phyloP scores from a whole-genome alignment of 306 rosid genomes.

The Delonix regia region DNA sequence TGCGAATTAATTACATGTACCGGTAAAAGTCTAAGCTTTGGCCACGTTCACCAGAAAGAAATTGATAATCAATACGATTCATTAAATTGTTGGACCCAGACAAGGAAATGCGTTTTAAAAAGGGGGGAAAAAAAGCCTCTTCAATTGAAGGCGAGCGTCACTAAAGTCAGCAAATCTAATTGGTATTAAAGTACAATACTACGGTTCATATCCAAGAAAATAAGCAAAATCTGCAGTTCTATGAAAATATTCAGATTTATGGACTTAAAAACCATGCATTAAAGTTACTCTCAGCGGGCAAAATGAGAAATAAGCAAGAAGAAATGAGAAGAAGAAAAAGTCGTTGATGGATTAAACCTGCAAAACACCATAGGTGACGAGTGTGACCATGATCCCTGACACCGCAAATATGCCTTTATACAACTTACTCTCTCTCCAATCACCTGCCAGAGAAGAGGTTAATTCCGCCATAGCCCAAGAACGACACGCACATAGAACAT shows the following conservation, averaged over 20 bases:
- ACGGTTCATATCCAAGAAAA: not conserved
- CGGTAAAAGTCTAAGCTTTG: not conserved
- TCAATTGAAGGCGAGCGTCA: not conserved
- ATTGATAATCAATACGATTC: not conserved
- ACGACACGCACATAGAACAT: slow-evolving; percentile 18
- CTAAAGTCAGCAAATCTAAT: not conserved
- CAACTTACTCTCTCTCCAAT: slow-evolving; percentile 48
- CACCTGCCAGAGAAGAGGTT: slow-evolving; percentile 28
- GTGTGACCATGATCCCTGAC: slow-evolving; percentile 87
- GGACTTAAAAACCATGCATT: not conserved
- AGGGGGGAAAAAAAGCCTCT: not conserved
- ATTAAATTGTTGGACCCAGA: not conserved
- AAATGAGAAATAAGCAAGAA: not conserved
- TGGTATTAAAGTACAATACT: not conserved
- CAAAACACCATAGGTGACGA: slow-evolving; percentile 89
- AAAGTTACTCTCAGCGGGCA: no score
- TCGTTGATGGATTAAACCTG: slow-evolving; percentile 54
- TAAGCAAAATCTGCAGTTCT: slow-evolving; percentile 15
- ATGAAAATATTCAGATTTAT: not conserved
- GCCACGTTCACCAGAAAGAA: not conserved
- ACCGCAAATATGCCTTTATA: slow-evolving; percentile 77
- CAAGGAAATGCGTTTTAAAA: not conserved
- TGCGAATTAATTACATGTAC: slow-evolving; percentile 7
- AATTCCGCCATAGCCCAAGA: slow-evolving; percentile 65
- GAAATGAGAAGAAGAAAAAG: not conserved